phyloP scores from a whole-genome alignment of 1,284 basidiomycete genomes.

The Microbotryomycetes sp. region DNA sequence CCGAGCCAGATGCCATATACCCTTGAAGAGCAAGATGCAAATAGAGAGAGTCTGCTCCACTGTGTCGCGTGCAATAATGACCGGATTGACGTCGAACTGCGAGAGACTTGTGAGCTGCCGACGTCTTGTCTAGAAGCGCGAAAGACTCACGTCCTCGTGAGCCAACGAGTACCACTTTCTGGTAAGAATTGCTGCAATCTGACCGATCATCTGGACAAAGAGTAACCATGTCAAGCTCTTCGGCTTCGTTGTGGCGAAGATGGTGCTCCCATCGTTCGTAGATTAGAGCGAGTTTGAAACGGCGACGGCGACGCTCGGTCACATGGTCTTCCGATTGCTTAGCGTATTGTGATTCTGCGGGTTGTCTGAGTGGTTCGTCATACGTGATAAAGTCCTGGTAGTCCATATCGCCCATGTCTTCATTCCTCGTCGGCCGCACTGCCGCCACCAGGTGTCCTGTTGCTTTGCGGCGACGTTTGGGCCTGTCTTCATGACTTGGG shows the following conservation, averaged over 20 bases:
- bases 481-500: not conserved
- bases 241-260: not conserved
- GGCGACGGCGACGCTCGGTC: too few relatives aligned
- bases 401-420: not conserved
- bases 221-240: not conserved
- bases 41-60: not conserved
- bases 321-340: not conserved
- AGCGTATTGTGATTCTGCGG: too few relatives aligned
- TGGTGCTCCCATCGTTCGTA: not conserved
- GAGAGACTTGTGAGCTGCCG: not conserved
- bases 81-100: not conserved
- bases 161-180: not conserved
- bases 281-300: not conserved
- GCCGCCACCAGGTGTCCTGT: not conserved
- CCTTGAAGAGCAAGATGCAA: not conserved
- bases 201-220: not conserved
- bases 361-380: not conserved
- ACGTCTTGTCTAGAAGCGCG: not conserved
- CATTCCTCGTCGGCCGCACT: not conserved
- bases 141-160: not conserved
- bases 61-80: not conserved
- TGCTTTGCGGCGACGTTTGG: not conserved
- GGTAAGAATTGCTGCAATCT: not conserved
- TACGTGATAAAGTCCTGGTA: not conserved
- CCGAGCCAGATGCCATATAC: not conserved